Evolutionary conservation across 2,329 filamentous ascomycete species (phyloP), one percentile per base, ranked within the genome.

Genomic region (Emmonsia crescens): DNA sequence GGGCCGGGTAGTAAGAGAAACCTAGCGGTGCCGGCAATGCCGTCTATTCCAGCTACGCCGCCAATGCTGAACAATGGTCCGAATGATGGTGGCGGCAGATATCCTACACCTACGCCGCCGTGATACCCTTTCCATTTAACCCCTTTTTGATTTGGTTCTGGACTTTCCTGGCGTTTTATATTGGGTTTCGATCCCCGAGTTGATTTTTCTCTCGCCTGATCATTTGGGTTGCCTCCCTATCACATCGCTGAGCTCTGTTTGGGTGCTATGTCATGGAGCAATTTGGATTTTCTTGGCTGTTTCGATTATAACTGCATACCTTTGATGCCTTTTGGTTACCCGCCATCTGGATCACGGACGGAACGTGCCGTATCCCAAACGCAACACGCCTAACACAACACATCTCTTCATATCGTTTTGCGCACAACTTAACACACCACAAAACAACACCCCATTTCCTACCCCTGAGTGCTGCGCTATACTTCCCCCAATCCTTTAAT

Each of bases 1-100:
- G 65, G 64, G 56, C 61, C 61, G 19, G 42, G 52, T 49, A 54
- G 62, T 21, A 62, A 57, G n/a, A 63, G 62, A 52, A 62, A 62
- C 3, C 44, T 48, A 51, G 8, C 44, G 27, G 27, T 31, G 12
- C 46, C 46, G 5, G 48, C 21, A 14, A 54, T 60, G 62, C 64
- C 63, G 3, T 66, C 68, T 19, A 71, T 72, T 65, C 70, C 70
- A 40, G 63, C 67, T n/a, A 61, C 70, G 57, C 64, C 63, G 60
- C 64, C 64, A 40, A 51, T 56, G 19, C 48, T 51, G 5, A 33
- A 33, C 36, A 49, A 36, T 27, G 27, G 19, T 24, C 33, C 2
- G 5, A 38, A 24, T 38, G 56, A 60, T 36, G 48, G 33, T 16
- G 55, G 59, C 31, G 60, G 62, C 33, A 62, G 60, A 58, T 62